Evolutionary conservation across 345 rosid species (phyloP), one percentile per base, ranked within the genome.

Genomic region (Leavenworthia alabamica): DNA sequence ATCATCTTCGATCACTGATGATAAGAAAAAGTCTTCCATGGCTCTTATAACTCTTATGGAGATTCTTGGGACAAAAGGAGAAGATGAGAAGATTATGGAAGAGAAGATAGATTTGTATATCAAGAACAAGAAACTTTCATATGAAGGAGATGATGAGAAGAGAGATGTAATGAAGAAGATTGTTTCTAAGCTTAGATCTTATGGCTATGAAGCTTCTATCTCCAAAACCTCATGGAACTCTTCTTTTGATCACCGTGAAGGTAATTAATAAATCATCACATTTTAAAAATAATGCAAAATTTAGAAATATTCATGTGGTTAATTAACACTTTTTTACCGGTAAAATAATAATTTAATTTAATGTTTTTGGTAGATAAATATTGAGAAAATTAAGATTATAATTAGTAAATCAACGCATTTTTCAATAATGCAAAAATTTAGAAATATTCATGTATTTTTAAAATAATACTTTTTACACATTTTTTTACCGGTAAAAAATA

Each of bases 131-230:
- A 64, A 42, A 49, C 45, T 35, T 4, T 22, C 47, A 14, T 70
- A 62, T 8, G 28, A 44, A 17, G 70, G 73, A 39, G 78, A 73
- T 37, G 64, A 73, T 33, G 68, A 52, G 45, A 67, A 73, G 62
- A 73, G 9, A 43, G 61, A 68, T 61, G 73, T 73, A 5, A 82
- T 71, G 66, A 73, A 71, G 6, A 68, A 58, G 72, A 28, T 74
- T 20, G 72, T 68, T n/a, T 52, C 70, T 67, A 64, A 44, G 15
- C 60, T 78, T 19, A 71, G 37, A 54, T 67, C 62, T 45, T 64
- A 71, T n/a, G 75, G 77, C 24, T 71, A 71, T 14, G 69, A 74
- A 46, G 72, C 79, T 67, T 74, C 64, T 31, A 37, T 78, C 13
- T 71, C 68, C 12, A 59, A 14, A 36, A 74, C 79, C 13, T 48